phyloP scores from a whole-genome alignment of 352 stramenopile species.

The Pythium brachiatum region DNA sequence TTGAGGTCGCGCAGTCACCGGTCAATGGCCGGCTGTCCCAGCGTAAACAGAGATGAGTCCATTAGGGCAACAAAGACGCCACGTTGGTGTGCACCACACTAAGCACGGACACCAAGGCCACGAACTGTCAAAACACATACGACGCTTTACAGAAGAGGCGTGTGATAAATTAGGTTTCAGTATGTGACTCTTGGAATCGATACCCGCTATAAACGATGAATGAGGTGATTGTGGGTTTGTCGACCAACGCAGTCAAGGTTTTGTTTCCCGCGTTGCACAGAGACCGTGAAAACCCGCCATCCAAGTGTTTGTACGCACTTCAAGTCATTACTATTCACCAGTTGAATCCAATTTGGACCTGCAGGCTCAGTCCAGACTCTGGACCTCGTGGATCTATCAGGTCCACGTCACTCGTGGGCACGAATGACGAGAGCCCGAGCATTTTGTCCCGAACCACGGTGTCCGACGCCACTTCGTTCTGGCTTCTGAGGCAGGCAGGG shows the following conservation, averaged over 20 bases:
- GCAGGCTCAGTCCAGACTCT: too few relatives aligned
- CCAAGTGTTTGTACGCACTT: neutral
- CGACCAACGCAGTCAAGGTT: slow-evolving; percentile 3
- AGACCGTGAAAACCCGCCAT: neutral
- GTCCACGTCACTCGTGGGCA: too few relatives aligned
- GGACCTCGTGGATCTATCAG: too few relatives aligned
- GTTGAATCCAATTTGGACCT: neutral
- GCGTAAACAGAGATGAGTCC: slow-evolving; percentile 6
- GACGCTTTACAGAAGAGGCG: too few relatives aligned
- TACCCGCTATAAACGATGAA: neutral
- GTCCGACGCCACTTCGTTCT: neutral
- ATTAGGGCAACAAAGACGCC: neutral
- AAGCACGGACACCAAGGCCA: slow-evolving; percentile 6
- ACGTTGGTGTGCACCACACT: slow-evolving; percentile 1
- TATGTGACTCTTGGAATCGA: neutral
- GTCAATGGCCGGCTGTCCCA: neutral
- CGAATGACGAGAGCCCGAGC: too few relatives aligned
- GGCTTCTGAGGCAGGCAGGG: neutral
- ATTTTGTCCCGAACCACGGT: too few relatives aligned
- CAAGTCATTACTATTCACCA: neutral
- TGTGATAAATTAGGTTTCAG: too few relatives aligned
- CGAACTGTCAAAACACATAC: neutral
- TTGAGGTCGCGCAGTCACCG: neutral
- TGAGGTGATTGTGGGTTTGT: neutral
- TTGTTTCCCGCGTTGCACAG: neutral